Evolutionary conservation across 371 early-diverging fungal genomes (phyloP), one percentile per base, ranked within the genome.

Genomic region (Actinomortierella ambigua): DNA sequence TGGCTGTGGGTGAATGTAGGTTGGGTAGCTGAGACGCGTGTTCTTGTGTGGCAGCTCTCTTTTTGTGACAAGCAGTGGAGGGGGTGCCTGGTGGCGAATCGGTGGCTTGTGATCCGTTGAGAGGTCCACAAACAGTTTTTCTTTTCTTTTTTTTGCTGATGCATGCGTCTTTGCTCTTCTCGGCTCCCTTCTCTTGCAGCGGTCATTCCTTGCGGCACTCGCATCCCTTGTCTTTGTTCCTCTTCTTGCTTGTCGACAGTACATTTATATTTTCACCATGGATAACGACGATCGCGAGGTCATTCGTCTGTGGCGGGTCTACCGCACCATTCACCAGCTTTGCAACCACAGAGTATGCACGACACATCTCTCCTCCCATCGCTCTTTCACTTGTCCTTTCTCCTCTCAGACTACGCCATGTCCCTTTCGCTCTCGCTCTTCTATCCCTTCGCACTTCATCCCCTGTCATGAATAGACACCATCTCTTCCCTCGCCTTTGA

Each of bases 311-410:
- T 94, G 89, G 89, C 86, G 92, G 67, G 94, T 93, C 18, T 93
- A 86, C 84, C 84, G 88, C 64, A 97, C 98, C 3, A 81, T 94
- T 41, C 93, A 94, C 75, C 88, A 96, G 80, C 89, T 97, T 89
- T 92, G 94, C 62, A 76, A 81, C 60, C 95, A 95, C 75, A 77
- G 96, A 75, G 90, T 87, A 84, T 67, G 61, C 48, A n/a, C 27
- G 8, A 28, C 7, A 17, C 26, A 44, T 59, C 43, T 40, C 27
- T 18, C 26, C 56, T 43, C 40, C 28, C n/a, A n/a, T n/a, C n/a
- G n/a, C n/a, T n/a, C n/a, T n/a, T n/a, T n/a, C n/a, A n/a, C n/a
- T n/a, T n/a, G n/a, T n/a, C n/a, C n/a, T n/a, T n/a, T n/a, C n/a
- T n/a, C n/a, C n/a, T n/a, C n/a, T n/a, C n/a, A n/a, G n/a, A n/a